phyloP scores from a whole-genome alignment of 2,329 filamentous ascomycete genomes.

The Aspergillus eucalypticola region DNA sequence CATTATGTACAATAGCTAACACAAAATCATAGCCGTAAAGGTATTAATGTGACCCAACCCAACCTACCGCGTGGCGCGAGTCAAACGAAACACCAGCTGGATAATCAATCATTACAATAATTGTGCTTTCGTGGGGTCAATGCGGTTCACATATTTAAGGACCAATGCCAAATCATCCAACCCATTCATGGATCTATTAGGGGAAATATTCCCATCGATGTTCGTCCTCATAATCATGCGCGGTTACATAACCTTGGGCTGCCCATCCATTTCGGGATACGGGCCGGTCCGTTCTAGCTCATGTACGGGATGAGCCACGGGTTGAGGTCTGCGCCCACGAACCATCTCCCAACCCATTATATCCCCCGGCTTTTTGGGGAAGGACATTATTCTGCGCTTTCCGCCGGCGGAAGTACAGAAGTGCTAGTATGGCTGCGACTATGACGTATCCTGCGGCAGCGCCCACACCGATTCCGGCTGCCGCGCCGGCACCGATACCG shows the following conservation, averaged over 20 bases:
- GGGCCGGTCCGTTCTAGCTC: background rate
- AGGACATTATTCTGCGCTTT: background rate
- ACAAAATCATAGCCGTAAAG: too few species aligned
- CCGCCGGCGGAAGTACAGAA: slow-evolving; percentile 3
- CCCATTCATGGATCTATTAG: too few species aligned
- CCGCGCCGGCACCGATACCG: slow-evolving; percentile 2
- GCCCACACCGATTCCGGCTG: slow-evolving; percentile 10
- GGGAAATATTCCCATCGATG: too few species aligned
- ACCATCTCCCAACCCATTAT: background rate
- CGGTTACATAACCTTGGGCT: background rate
- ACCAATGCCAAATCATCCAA: too few species aligned
- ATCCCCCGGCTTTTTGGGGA: background rate
- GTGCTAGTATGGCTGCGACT: background rate
- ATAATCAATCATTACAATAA: too few species aligned
- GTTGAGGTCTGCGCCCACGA: background rate
- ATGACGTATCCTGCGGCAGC: background rate
- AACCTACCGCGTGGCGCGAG: too few species aligned
- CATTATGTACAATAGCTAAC: too few species aligned
- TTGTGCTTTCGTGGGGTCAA: too few species aligned
- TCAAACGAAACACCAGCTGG: too few species aligned
- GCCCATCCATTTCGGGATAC: background rate
- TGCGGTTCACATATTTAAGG: too few species aligned
- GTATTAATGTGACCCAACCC: too few species aligned
- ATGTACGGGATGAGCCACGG: background rate
- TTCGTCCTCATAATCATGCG: background rate